A percentile compares a stretch with the other conserved stretches of the same genome.
Conservation (phyloP, 2,329 filamentous ascomycete genomes). For the Aspergillus sp. region DNA sequence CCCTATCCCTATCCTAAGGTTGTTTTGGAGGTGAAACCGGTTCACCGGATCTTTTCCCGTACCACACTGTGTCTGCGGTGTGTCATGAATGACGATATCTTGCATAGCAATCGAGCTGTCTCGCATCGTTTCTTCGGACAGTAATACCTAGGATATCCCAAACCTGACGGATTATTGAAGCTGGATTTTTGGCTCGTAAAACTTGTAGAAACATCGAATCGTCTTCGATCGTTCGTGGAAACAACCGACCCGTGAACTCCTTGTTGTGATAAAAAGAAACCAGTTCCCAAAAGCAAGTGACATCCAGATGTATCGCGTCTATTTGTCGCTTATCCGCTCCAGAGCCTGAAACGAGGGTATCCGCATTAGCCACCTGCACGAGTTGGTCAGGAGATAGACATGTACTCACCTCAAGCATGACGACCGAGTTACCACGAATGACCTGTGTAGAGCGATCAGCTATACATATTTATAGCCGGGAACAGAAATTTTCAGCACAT, state of each 20-base stretch:
- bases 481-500: constrained; percentile 34
- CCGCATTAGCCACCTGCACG: constrained; percentile 4
- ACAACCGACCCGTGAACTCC: constrained; percentile 39
- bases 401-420: constrained; percentile 78
- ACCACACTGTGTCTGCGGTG: constrained; percentile 1
- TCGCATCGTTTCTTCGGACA: constrained; percentile 5
- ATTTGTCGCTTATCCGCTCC: constrained; percentile 45
- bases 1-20: neutral
- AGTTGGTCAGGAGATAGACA: neutral
- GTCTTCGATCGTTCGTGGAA: constrained; percentile 32
- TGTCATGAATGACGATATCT: constrained; percentile 14
- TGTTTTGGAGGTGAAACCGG: neutral
- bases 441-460: constrained; percentile 54
- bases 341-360: constrained; percentile 29
- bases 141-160: constrained; percentile 1
- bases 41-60: neutral
- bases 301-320: constrained; percentile 17
- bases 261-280: constrained; percentile 28
- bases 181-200: constrained; percentile 12
- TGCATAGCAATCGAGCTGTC: constrained; percentile 10
- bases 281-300: constrained; percentile 17
- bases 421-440: constrained; percentile 95
- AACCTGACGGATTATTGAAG: constrained; percentile 5
- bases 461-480: neutral
- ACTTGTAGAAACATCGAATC: constrained; percentile 19